A percentile compares a stretch with the other conserved stretches of the same genome.
Conservation (phyloP, 2,329 filamentous ascomycete species). For the Pyricularia grisea region DNA sequence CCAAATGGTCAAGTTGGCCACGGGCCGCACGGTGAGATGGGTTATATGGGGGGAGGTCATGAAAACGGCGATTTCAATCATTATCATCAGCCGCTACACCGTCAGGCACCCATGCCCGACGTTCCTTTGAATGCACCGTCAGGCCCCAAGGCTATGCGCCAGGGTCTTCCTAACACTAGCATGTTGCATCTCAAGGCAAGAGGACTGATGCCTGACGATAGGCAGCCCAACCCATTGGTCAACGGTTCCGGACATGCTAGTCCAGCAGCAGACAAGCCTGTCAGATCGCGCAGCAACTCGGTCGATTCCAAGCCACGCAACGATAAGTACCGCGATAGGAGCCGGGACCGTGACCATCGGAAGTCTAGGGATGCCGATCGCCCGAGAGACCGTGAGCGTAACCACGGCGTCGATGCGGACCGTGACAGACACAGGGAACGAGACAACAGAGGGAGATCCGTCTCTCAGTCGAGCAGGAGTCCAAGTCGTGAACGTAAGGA, state of each 20-base stretch:
- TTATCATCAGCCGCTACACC: background rate
- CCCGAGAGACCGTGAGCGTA: conserved; percentile 24
- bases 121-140: conserved; percentile 69
- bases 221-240: conserved; percentile 13
- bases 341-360: background rate
- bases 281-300: conserved; percentile 39
- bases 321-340: conserved; percentile 4
- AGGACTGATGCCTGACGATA: conserved; percentile 17
- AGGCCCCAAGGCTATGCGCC: conserved; percentile 89
- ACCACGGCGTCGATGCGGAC: conserved; percentile 12
- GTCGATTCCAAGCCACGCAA: conserved; percentile 15
- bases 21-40: background rate
- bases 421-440: conserved; percentile 16
- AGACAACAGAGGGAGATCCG: conserved; percentile 19
- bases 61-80: background rate
- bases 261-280: conserved; percentile 18
- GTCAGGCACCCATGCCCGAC: conserved; percentile 16
- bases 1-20: background rate
- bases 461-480: conserved; percentile 25
- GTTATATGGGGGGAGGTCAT: background rate
- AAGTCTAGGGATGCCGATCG: conserved; percentile 8
- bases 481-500: conserved; percentile 35
- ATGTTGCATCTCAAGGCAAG: conserved; percentile 53
- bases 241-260: conserved; percentile 8
- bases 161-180: conserved; percentile 76